These are phyloP conservation scores for Herpetomonas tarakana DNA, from an alignment of 208 protist species.

Conservation along the genomic window DNA sequence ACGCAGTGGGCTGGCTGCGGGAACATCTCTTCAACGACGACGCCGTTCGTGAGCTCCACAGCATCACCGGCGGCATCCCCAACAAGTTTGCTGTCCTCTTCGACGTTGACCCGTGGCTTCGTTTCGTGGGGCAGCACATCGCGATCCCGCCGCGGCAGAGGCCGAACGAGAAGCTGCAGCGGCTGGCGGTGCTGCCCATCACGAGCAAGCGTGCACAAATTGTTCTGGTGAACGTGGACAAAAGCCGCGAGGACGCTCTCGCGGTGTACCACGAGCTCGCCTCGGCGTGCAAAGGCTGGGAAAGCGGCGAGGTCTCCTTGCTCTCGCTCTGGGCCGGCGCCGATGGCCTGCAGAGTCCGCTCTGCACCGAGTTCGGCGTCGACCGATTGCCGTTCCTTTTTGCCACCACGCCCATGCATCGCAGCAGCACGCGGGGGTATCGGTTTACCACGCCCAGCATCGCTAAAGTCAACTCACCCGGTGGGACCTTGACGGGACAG, in stretches of 20 bases:
- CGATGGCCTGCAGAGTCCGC: conserved; percentile 67
- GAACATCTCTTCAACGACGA: conserved; percentile 56
- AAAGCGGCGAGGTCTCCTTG: conserved; percentile 64
- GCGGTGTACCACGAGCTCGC: conserved; percentile 34
- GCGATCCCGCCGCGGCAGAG: conserved; percentile 18
- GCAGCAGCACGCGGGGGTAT: not conserved
- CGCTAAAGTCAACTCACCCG: too few relatives aligned
- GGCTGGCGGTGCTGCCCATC: conserved; percentile 22
- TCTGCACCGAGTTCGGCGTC: conserved; percentile 48
- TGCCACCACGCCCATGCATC: conserved; percentile 26
- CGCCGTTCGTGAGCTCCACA: conserved; percentile 20
- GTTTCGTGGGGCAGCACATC: conserved; percentile 46
- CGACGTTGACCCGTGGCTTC: conserved; percentile 69
- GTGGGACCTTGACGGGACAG: too few relatives aligned
- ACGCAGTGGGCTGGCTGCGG: conserved; percentile 59
- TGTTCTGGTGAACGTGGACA: conserved; percentile 82
- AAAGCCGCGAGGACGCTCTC: conserved; percentile 31
- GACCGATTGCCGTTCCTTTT: conserved; percentile 64
- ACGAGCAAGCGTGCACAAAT: conserved; percentile 70
- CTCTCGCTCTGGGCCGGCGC: conserved; percentile 73
- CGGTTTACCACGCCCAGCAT: too few relatives aligned
- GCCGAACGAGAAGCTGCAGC: conserved; percentile 11
- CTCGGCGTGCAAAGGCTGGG: conserved; percentile 30
- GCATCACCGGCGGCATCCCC: conserved; percentile 17
- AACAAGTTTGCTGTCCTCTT: conserved; percentile 21